Base-by-base conservation (phyloP, 331 rosid species). In the Rosa hybrid region DNA sequence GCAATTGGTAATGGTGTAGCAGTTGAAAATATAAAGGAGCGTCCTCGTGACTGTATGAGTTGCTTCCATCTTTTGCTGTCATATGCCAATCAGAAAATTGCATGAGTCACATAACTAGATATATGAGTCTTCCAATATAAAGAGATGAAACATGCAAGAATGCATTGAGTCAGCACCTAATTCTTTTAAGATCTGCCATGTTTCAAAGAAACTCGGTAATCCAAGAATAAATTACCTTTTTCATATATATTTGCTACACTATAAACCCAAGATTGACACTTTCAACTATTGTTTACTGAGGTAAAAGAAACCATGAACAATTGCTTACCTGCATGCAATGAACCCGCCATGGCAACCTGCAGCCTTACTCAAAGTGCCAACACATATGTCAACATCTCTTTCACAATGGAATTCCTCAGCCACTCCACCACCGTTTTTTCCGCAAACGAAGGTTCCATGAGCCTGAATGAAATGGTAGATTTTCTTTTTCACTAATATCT, bases 261-360 rank as follows among this genome's bases (percentile, higher is more conserved):
- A 41, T 51, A 53, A 21, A 34, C 48, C 38, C 45, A 38, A 11
- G 46, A 34, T 38, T 20, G 14, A 38, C 77, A 53, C 25, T 12
- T 34, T 53, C 7, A 38, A 20, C 39, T 51, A 6, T 51, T 17
- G 3, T 49, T n/a, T 53, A 34, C 50, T 23, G 7, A 30, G 16
- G 42, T 42, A 78, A 68, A 80, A 38, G 21, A 67, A 45, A 64
- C 73, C 69, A 65, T 68, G 60, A 57, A 77, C 4, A 46, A 50
- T 75, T 87, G 85, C 60, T 75, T 87, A 87, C 98, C 99, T 95
- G 99, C 99, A 93, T 49, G 99, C 98, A 57, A 95, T 91, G 80
- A 95, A 95, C 83, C 99, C 99, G 44, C 99, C 99, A 85, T 89
- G 97, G 81, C 99, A 95, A 68, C 97, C 99, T 1, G 92, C 98